Evolutionary conservation across 2,329 filamentous ascomycete species (phyloP).

Genomic region (Rhynchosporium agropyri): DNA sequence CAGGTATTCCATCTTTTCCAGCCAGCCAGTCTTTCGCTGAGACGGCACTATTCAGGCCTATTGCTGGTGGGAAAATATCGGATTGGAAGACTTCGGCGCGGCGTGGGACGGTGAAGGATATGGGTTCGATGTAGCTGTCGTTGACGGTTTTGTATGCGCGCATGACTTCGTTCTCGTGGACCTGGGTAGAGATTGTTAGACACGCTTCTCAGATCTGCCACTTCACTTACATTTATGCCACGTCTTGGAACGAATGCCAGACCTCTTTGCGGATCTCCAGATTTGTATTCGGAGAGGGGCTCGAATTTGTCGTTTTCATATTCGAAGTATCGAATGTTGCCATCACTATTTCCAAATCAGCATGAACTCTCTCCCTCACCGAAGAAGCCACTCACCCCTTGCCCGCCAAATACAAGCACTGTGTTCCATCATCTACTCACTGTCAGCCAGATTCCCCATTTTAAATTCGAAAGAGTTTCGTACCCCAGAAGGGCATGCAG

Average conservation of each 20-base stretch:
- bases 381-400: conserved; percentile 71
- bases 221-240: conserved; percentile 74
- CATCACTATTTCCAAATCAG: conserved; percentile 63
- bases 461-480: conserved; percentile 31
- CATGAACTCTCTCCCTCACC: neutral
- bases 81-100: conserved; percentile 94
- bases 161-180: conserved; percentile 96
- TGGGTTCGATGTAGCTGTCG: conserved; percentile 90
- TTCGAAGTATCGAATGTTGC: conserved; percentile 98
- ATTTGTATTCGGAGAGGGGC: conserved; percentile 96
- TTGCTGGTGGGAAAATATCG: conserved; percentile 90
- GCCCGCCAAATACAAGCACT: conserved; percentile 93
- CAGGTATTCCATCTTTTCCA: conserved; percentile 80
- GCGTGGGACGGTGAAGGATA: conserved; percentile 95
- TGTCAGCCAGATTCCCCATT: conserved; percentile 35
- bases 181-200: conserved; percentile 47
- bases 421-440: conserved; percentile 76
- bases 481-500: conserved; percentile 98
- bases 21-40: conserved; percentile 81
- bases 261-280: conserved; percentile 90
- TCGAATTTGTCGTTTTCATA: conserved; percentile 99
- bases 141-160: conserved; percentile 97
- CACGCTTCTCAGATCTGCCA: conserved; percentile 3
- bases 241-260: conserved; percentile 94
- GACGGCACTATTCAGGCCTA: conserved; percentile 78